Evolutionary conservation across 805 yeast genomes (phyloP).

Genomic region (Barnettozyma salicaria): DNA sequence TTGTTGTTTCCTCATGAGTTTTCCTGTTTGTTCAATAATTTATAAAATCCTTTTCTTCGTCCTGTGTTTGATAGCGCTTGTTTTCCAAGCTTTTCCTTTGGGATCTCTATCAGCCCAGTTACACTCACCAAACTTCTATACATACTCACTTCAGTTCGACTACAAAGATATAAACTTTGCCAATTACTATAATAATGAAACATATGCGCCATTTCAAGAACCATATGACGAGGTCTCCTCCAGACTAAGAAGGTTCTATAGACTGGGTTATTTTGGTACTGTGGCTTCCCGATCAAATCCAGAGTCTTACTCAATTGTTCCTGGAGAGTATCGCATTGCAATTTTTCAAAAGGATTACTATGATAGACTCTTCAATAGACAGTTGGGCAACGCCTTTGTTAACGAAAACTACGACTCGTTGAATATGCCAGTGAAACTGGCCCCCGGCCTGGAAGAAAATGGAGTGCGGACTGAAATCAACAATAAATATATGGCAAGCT

Average conservation of each 20-base stretch:
- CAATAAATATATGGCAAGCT: conserved; percentile 1
- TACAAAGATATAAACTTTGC: conserved; percentile 4
- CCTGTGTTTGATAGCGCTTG: not conserved
- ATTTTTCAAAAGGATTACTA: not conserved
- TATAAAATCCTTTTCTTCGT: too few relatives aligned
- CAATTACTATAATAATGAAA: not conserved
- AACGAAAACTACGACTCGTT: not conserved
- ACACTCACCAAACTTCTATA: conserved; percentile 1
- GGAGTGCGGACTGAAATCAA: not conserved
- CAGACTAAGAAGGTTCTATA: not conserved
- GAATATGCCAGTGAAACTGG: not conserved
- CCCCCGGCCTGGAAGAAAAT: not conserved
- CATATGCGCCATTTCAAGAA: conserved; percentile 2
- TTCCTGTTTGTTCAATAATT: too few relatives aligned
- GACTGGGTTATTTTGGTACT: conserved; percentile 3
- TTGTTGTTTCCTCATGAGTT: too few relatives aligned
- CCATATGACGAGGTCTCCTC: not conserved
- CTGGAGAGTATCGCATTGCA: not conserved
- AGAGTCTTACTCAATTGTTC: not conserved
- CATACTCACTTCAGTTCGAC: not conserved
- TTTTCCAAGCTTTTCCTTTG: conserved; percentile 2
- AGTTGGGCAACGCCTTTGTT: not conserved
- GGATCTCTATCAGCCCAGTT: conserved; percentile 2
- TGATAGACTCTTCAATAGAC: not conserved
- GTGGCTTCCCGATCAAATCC: not conserved